These are phyloP conservation scores for Sphagnum magellanicum DNA, from an alignment of 228 moss, liverwort and hornwort genomes.

Conservation along the genomic window DNA sequence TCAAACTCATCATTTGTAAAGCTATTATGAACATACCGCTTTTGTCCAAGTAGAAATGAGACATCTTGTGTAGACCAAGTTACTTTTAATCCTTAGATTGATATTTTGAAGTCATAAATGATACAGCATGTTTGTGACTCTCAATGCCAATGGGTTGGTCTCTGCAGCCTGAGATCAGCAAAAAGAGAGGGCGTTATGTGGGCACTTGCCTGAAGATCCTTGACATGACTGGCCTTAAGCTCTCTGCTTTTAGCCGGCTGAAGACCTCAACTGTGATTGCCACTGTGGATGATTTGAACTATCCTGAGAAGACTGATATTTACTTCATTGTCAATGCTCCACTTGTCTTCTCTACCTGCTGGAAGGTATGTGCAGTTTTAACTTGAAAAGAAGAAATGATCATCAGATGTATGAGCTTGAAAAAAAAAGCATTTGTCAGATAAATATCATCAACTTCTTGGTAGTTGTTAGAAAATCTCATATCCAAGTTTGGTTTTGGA, in stretches of 20 bases:
- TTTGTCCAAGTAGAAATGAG: too few relatives aligned
- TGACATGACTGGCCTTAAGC: constrained; percentile 96
- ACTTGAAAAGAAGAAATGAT: too few relatives aligned
- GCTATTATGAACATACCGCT: too few relatives aligned
- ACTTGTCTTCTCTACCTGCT: constrained; percentile 87
- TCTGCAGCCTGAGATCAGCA: constrained; percentile 53
- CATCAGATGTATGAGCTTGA: too few relatives aligned
- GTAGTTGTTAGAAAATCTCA: too few relatives aligned
- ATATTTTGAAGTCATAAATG: neutral
- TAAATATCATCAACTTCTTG: too few relatives aligned
- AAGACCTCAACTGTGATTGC: constrained; percentile 83
- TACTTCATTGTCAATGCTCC: constrained; percentile 99
- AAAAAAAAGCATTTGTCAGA: too few relatives aligned
- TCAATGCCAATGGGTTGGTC: neutral
- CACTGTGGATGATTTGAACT: constrained; percentile 95
- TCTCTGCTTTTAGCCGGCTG: constrained; percentile 80
- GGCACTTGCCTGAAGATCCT: constrained; percentile 85
- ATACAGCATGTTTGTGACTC: neutral
- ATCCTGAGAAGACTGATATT: constrained; percentile 95
- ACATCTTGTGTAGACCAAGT: too few relatives aligned
- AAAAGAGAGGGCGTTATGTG: constrained; percentile 38
- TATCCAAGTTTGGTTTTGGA: neutral
- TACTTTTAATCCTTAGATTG: too few relatives aligned
- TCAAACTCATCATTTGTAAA: neutral
- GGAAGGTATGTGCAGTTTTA: constrained; percentile 58